These are phyloP conservation scores for Coemansia sp. DNA, from an alignment of 371 early-diverging fungal species.

Conservation along the genomic window DNA sequence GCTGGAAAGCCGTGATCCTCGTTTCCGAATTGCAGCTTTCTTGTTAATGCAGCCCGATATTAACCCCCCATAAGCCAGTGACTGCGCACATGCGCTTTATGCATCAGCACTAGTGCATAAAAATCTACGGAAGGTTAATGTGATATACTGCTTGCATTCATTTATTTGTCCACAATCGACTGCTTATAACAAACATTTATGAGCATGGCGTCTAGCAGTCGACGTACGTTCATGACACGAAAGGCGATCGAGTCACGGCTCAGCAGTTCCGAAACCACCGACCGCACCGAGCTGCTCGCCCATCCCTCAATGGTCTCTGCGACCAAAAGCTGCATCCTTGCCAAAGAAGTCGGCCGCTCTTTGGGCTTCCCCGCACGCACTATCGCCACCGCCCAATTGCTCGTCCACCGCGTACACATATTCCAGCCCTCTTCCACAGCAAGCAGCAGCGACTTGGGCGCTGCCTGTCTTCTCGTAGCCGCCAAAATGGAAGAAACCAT, in stretches of 20 bases:
- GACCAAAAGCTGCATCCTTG: constrained; percentile 36
- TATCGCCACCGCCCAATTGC: constrained; percentile 68
- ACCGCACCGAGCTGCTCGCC: constrained; percentile 32
- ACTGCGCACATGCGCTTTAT: not conserved
- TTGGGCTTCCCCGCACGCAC: constrained; percentile 63
- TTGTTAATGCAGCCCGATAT: not conserved
- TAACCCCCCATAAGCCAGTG: not conserved
- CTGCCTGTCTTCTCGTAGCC: constrained; percentile 72
- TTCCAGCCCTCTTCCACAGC: constrained; percentile 56
- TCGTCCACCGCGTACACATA: constrained; percentile 69
- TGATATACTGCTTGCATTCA: not conserved
- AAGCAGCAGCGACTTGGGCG: constrained; percentile 57
- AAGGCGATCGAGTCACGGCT: constrained; percentile 26
- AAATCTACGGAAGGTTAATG: not conserved
- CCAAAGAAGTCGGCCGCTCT: constrained; percentile 30
- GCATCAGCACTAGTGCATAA: too few species aligned
- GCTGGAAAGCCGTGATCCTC: not conserved
- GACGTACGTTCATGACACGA: constrained; percentile 34
- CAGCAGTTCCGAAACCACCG: constrained; percentile 2
- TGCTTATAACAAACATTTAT: not conserved
- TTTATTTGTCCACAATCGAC: not conserved
- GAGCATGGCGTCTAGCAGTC: constrained; percentile 6
- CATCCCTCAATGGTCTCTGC: constrained; percentile 41
- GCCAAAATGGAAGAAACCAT: constrained; percentile 76
- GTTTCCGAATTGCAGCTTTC: not conserved